phyloP scores from a whole-genome alignment of 257 asterid species.

The Solanum dulcamara region DNA sequence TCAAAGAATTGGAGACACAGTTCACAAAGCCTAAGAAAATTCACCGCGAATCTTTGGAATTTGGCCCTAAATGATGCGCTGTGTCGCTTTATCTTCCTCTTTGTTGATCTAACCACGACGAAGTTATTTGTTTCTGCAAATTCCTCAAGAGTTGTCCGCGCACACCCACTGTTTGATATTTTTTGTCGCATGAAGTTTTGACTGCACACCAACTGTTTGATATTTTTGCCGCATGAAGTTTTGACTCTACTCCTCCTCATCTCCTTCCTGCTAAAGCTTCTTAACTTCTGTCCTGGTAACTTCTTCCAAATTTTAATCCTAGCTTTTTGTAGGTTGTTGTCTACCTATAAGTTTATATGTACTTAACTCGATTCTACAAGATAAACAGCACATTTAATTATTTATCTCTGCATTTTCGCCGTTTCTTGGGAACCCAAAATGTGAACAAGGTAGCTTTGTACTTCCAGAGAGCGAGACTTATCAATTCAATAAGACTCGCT shows the following conservation, averaged over 20 bases:
- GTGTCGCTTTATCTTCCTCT: neutral
- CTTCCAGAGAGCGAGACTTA: slow-evolving; percentile 75
- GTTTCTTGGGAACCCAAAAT: slow-evolving; percentile 25
- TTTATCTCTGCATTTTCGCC: slow-evolving; percentile 24
- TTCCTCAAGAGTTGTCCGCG: neutral
- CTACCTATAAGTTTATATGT: slow-evolving; percentile 14
- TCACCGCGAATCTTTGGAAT: neutral
- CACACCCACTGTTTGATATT: neutral
- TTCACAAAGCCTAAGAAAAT: neutral
- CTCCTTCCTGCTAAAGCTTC: neutral
- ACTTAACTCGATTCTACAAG: slow-evolving; percentile 14
- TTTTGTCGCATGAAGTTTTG: neutral
- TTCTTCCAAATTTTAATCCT: too few relatives aligned
- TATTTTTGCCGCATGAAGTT: neutral
- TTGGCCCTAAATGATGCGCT: neutral
- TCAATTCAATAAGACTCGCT: slow-evolving; percentile 68
- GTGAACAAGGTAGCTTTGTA: slow-evolving; percentile 58
- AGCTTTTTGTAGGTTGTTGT: neutral
- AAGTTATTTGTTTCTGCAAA: neutral
- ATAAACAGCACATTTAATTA: slow-evolving; percentile 11
- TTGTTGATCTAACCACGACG: neutral
- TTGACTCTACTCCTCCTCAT: neutral
- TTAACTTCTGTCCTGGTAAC: too few relatives aligned
- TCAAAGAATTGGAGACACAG: neutral
- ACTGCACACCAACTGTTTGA: neutral